Percentiles rank a stretch among this genome's conserved stretches.
Conservation (phyloP, 2,329 filamentous ascomycete species). For the Tolypocladium inflatum region DNA sequence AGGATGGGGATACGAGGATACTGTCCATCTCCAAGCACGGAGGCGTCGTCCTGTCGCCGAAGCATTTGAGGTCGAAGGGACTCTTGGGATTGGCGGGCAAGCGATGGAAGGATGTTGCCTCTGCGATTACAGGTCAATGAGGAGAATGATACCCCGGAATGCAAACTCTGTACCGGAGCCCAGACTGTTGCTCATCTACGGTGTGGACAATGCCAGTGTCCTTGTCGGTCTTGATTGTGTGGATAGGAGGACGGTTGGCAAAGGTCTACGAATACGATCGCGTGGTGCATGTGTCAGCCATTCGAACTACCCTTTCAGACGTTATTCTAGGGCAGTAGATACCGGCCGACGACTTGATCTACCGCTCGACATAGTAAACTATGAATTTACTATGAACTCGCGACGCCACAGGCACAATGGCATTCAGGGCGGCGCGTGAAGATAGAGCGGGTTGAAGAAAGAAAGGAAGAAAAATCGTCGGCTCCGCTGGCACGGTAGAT, state of each 20-base stretch:
- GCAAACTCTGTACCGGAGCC: neutral
- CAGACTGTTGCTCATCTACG: neutral
- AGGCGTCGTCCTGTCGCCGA: slow-evolving; percentile 58
- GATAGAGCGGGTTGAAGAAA: slow-evolving; percentile 18
- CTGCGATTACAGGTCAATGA: slow-evolving; percentile 22
- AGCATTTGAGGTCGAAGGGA: slow-evolving; percentile 55
- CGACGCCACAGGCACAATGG: slow-evolving; percentile 40
- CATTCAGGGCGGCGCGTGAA: slow-evolving; percentile 18
- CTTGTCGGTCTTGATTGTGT: neutral
- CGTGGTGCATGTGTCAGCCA: slow-evolving; percentile 55
- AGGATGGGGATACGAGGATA: slow-evolving; percentile 44
- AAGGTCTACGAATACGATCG: neutral
- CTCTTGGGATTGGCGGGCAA: slow-evolving; percentile 27
- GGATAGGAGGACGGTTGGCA: too few species aligned
- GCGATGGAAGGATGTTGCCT: slow-evolving; percentile 25
- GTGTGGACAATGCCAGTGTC: neutral
- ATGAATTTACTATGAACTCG: slow-evolving; percentile 32
- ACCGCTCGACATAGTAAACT: slow-evolving; percentile 40
- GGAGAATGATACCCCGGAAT: slow-evolving; percentile 14
- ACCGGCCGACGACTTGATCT: slow-evolving; percentile 63
- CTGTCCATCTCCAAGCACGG: slow-evolving; percentile 75
- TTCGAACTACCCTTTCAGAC: slow-evolving; percentile 77
- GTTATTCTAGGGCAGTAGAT: slow-evolving; percentile 79
- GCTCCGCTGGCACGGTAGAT: slow-evolving; percentile 7
- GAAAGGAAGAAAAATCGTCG: slow-evolving; percentile 18